Conservation (phyloP, 345 rosid genomes). For the Eucalyptus victrix region DNA sequence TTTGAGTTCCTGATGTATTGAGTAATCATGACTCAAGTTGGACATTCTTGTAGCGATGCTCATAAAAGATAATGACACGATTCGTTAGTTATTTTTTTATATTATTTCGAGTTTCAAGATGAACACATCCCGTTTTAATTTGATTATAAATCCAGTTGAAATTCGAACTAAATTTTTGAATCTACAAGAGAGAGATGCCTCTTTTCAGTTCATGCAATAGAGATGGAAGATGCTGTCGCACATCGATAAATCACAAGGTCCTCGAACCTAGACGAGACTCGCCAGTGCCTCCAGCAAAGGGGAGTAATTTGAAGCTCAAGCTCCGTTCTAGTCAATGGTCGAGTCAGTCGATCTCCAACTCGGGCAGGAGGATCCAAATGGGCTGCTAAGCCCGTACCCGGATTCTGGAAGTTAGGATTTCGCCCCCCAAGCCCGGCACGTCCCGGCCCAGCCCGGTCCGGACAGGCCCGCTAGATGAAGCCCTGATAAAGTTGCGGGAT, state of each 20-base stretch:
- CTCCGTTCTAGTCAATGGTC: background rate
- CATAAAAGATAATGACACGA: background rate
- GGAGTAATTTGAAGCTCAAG: background rate
- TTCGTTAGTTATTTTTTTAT: background rate
- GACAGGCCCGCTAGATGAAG: background rate
- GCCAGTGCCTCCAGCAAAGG: background rate
- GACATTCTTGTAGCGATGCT: background rate
- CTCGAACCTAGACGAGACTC: background rate
- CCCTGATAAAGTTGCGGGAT: background rate
- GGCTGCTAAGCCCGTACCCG: background rate
- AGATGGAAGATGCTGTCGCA: background rate
- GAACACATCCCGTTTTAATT: fast-evolving
- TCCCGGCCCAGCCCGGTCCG: background rate
- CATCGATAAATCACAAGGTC: background rate
- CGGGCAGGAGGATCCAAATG: background rate
- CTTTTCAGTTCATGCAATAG: background rate
- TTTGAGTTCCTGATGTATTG: background rate
- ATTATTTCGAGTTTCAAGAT: fast-evolving
- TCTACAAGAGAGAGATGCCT: background rate
- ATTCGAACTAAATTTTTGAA: background rate
- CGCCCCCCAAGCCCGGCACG: too few relatives aligned
- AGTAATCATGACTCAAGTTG: background rate
- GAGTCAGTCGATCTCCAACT: background rate
- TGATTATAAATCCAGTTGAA: background rate
- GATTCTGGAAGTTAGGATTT: background rate